A percentile compares a stretch with the other conserved stretches of the same genome.
phyloP scores from a whole-genome alignment of 306 rosid genomes.

The Arachis stenosperma region DNA sequence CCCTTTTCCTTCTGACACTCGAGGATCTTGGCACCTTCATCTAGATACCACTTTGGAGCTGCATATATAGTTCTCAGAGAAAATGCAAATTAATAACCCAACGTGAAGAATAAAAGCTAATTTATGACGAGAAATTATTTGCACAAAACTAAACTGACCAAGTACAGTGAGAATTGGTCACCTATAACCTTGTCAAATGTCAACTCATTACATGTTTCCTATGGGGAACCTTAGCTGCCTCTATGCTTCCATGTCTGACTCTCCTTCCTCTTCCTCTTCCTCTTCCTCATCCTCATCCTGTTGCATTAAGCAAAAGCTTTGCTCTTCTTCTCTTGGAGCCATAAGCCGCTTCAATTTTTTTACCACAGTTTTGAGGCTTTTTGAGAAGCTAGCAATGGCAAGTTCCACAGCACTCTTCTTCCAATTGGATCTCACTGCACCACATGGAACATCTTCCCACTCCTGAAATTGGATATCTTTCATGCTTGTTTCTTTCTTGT shows the following conservation, averaged over 20 bases:
- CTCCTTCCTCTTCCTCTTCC: background rate
- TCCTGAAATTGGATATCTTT: background rate
- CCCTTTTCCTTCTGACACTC: background rate
- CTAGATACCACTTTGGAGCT: conserved; percentile 1
- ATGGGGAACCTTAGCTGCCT: background rate
- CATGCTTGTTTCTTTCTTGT: background rate
- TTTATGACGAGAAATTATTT: no score
- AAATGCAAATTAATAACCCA: no score
- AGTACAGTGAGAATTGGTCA: no score
- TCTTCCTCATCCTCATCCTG: background rate
- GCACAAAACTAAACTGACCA: no score
- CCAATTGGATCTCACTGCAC: no score
- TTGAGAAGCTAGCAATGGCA: background rate
- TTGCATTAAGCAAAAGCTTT: background rate
- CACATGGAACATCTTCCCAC: background rate
- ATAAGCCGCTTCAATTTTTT: background rate
- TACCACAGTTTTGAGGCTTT: background rate
- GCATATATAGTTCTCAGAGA: no score
- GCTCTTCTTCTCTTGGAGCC: background rate
- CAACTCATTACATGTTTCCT: no score
- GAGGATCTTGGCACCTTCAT: conserved; percentile 1
- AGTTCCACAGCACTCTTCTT: background rate
- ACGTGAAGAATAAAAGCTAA: no score
- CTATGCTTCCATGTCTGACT: background rate
- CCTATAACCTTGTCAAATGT: no score